A percentile compares a stretch with the other conserved stretches of the same genome.
These are phyloP conservation scores for Chaetothyriales sp. DNA, from an alignment of 2,329 filamentous ascomycete genomes.

Conservation along the genomic window DNA sequence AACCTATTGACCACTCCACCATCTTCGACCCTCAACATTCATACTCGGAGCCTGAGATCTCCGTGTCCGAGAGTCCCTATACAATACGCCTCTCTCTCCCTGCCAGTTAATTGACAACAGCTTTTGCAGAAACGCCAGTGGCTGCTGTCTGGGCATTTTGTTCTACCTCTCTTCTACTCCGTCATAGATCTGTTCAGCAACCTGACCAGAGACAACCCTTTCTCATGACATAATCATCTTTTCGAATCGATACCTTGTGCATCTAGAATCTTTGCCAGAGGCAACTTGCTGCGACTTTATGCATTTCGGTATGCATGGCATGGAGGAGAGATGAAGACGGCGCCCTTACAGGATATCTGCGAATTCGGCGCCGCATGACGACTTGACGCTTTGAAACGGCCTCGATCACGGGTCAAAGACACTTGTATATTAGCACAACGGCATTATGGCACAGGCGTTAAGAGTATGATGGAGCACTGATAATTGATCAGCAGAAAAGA, in stretches of 20 bases:
- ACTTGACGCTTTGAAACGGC: background rate
- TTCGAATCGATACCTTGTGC: conserved; percentile 1
- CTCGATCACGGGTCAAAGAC: background rate
- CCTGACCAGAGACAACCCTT: background rate
- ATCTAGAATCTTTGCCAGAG: background rate
- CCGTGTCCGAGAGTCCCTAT: background rate
- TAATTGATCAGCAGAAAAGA: background rate
- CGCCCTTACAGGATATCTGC: background rate
- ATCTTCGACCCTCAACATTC: background rate
- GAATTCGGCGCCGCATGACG: background rate
- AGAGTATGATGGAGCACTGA: background rate
- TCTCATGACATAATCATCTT: background rate
- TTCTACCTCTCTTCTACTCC: background rate
- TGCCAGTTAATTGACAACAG: background rate
- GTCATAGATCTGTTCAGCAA: background rate
- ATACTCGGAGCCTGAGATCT: background rate
- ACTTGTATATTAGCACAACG: background rate
- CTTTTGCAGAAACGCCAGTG: background rate
- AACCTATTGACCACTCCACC: conserved; percentile 9
- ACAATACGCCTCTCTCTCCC: background rate
- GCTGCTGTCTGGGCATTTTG: background rate
- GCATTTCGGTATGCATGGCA: background rate
- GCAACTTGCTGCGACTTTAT: background rate
- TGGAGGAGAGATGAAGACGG: background rate
- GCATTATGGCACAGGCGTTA: background rate